These are phyloP conservation scores for Colletotrichum destructivum DNA, from an alignment of 2,329 filamentous ascomycete species.

Conservation along the genomic window DNA sequence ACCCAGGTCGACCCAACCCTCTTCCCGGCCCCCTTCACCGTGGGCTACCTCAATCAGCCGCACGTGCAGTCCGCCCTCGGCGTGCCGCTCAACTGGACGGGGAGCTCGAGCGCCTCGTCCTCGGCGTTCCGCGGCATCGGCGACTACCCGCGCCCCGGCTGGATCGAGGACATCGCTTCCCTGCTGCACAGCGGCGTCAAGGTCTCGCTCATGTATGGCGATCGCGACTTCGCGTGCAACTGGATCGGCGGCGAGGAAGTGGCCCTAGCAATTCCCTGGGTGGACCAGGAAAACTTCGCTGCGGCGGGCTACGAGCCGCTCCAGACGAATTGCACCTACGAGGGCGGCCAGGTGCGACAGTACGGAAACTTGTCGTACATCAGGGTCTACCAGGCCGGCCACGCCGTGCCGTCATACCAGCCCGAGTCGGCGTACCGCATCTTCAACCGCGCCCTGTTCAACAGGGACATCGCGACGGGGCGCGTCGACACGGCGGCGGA, in stretches of 20 bases:
- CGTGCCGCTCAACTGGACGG: conserved; percentile 70
- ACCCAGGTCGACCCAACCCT: conserved; percentile 42
- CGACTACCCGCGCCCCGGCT: conserved; percentile 50
- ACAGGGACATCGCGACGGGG: conserved; percentile 45
- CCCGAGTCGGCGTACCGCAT: conserved; percentile 61
- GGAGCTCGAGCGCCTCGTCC: conserved; percentile 34
- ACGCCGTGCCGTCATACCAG: conserved; percentile 69
- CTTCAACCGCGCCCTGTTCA: conserved; percentile 61
- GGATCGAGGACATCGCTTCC: conserved; percentile 61
- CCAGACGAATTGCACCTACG: conserved; percentile 70
- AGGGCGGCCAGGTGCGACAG: conserved; percentile 76
- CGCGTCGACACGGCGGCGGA: conserved; percentile 41
- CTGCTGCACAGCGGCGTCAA: conserved; percentile 67
- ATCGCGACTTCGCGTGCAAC: conserved; percentile 70
- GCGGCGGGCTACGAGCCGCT: conserved; percentile 75
- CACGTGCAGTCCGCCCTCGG: conserved; percentile 73
- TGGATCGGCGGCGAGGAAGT: conserved; percentile 66
- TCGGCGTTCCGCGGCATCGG: conserved; percentile 45
- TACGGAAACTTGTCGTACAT: conserved; percentile 76
- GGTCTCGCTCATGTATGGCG: conserved; percentile 72
- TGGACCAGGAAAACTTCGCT: conserved; percentile 41
- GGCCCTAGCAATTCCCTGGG: conserved; percentile 59
- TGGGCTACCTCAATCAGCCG: conserved; percentile 43
- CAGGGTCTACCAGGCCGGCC: conserved; percentile 71
- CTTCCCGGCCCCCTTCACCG: conserved; percentile 41